Evolutionary conservation across 495 filamentous ascomycete genomes (phyloP).

Genomic region (Lasiosphaeris hirsuta): DNA sequence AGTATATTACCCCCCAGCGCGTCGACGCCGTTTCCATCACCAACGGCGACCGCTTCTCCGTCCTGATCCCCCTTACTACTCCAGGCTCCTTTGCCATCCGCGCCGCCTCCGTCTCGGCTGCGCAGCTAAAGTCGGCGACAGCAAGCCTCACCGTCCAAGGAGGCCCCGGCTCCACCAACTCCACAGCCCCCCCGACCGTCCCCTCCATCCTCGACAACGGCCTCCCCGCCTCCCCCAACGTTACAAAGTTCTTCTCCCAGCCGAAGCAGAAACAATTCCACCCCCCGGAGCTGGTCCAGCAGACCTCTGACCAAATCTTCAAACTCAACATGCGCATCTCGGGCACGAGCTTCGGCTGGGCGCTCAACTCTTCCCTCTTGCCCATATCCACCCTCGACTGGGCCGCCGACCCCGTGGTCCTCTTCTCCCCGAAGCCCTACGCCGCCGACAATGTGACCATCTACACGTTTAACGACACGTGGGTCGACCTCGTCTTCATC

Average conservation of each 20-base stretch:
- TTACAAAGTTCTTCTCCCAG: slow-evolving; percentile 40
- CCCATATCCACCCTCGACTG: background rate
- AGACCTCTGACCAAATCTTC: slow-evolving; percentile 39
- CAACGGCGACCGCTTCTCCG: slow-evolving; percentile 43
- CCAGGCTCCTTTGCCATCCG: slow-evolving; percentile 39
- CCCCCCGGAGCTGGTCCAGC: slow-evolving; percentile 29
- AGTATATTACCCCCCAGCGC: slow-evolving; percentile 39
- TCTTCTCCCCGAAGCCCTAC: slow-evolving; percentile 15
- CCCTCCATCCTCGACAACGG: slow-evolving; percentile 45
- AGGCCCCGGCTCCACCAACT: slow-evolving; percentile 5
- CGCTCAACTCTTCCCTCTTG: slow-evolving; percentile 36
- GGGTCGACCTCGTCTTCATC: slow-evolving; percentile 54
- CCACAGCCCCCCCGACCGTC: slow-evolving; percentile 13
- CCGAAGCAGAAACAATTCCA: slow-evolving; percentile 41
- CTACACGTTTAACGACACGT: slow-evolving; percentile 45
- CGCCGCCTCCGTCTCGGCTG: slow-evolving; percentile 23
- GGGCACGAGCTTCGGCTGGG: slow-evolving; percentile 45
- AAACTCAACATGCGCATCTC: slow-evolving; percentile 38
- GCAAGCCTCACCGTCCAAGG: slow-evolving; percentile 32
- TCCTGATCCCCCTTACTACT: slow-evolving; percentile 38
- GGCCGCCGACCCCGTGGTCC: too few relatives aligned
- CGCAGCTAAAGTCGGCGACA: slow-evolving; percentile 34
- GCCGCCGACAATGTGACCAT: slow-evolving; percentile 40
- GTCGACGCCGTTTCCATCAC: slow-evolving; percentile 36
- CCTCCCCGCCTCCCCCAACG: slow-evolving; percentile 22